phyloP scores from a whole-genome alignment of 768 basidiomycete species.

The Inosperma sp. region DNA sequence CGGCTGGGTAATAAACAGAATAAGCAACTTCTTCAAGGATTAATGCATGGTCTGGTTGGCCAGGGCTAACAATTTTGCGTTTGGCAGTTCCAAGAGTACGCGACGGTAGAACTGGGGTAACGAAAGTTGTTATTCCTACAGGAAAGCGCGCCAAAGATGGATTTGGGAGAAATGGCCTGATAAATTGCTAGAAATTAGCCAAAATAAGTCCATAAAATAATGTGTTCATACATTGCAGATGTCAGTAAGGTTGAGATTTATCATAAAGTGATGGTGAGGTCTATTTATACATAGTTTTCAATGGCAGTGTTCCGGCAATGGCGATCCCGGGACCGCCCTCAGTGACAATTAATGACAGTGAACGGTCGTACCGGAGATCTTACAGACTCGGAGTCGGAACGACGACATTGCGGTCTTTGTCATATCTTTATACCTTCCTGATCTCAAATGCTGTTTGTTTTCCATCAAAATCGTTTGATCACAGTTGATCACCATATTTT shows the following conservation, averaged over 20 bases:
- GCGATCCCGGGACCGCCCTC: no score
- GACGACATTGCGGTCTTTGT: no score
- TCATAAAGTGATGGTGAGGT: not conserved
- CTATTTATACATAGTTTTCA: no score
- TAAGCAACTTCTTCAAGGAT: constrained; percentile 59
- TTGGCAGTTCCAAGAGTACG: constrained; percentile 39
- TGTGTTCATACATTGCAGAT: constrained; percentile 5
- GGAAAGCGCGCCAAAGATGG: constrained; percentile 45
- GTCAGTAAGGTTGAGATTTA: not conserved
- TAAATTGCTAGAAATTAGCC: not conserved
- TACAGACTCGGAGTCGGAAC: no score
- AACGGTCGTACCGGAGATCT: no score
- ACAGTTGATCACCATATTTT: no score
- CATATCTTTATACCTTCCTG: no score
- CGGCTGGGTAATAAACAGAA: constrained; percentile 62
- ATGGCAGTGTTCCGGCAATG: no score
- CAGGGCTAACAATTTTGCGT: constrained; percentile 26
- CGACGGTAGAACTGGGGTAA: constrained; percentile 38
- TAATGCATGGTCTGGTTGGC: constrained; percentile 40
- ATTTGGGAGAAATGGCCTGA: constrained; percentile 44
- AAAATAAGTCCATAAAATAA: not conserved
- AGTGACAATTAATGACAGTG: no score
- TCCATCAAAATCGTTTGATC: no score
- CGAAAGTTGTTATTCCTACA: constrained; percentile 59
- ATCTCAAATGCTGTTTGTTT: no score